Evolutionary conservation across 2,329 filamentous ascomycete genomes (phyloP), one percentile per base, ranked within the genome.

Genomic region (Emmonsiellopsis sp.): DNA sequence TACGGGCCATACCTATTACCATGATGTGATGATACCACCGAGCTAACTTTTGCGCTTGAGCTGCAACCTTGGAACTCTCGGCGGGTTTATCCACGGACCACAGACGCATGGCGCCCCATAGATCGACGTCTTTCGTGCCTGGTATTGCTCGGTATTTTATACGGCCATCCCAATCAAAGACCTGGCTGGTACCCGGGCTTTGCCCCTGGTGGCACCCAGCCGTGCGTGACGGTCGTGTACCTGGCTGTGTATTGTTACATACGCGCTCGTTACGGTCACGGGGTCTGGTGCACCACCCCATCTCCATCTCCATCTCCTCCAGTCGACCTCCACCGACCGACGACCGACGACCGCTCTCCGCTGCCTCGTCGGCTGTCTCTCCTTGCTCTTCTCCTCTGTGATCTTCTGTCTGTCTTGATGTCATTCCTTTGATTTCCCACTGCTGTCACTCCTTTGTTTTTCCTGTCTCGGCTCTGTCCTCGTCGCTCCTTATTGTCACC

Each of bases 311-410:
- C 21, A 27, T 27, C 21, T 27, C 21, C 21, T 27, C 21, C 3
- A 27, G 21, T 27, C 5, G 21, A 27, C 21, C 21, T 27, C 21
- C 21, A 27, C 21, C 21, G 21, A 27, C 21, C 21, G 21, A 27
- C 21, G 21, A 27, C 21, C 21, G 21, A 27, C 21, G 21, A 27
- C 21, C 21, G 21, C 21, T 42, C 44, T 10, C 53, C 49, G 36
- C 47, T 47, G n/a, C 14, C 56, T 55, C 55, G 53, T 58, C 53
- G 46, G 43, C 58, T 58, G 50, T 52, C 42, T 52, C 55, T 58
- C 57, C 44, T 53, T 58, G 45, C 55, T 58, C 56, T 59, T 56
- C 57, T 42, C 36, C 42, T 58, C 51, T 56, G 54, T 59, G 53
- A 56, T 57, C 58, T 57, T 53, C 47, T 48, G 42, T 49, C 53